These are phyloP conservation scores for Plasmodiophora brassicae DNA, from an alignment of 208 protist species.

Conservation along the genomic window DNA sequence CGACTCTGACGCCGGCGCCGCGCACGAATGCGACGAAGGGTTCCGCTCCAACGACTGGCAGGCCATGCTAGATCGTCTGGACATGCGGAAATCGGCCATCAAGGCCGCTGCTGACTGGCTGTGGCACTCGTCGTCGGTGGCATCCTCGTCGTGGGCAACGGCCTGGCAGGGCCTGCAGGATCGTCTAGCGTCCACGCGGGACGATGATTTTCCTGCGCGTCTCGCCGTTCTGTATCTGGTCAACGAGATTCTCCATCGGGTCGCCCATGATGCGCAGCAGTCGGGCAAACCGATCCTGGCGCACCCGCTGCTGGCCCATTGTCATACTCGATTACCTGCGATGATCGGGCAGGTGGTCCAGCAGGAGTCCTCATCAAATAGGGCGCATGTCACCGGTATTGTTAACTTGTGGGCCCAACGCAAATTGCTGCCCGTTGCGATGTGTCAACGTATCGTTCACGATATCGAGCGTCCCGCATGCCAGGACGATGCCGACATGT, in stretches of 20 bases:
- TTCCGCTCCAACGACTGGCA: too few species aligned
- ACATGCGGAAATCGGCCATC: not conserved
- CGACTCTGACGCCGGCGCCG: not conserved
- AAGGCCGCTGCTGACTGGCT: not conserved
- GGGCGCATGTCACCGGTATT: not conserved
- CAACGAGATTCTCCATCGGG: not conserved
- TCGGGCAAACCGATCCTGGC: not conserved
- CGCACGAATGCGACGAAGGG: too few species aligned
- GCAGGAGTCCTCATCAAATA: not conserved
- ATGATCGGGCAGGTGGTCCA: not conserved
- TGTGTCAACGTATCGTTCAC: not conserved
- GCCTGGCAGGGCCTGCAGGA: not conserved
- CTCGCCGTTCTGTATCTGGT: not conserved
- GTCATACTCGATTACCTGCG: not conserved
- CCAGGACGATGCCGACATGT: too few species aligned
- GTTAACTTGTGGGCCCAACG: not conserved
- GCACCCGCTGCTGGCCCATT: too few species aligned
- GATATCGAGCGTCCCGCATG: too few species aligned
- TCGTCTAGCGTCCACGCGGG: not conserved
- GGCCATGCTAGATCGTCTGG: not conserved
- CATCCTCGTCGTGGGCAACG: not conserved
- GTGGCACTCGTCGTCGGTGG: not conserved
- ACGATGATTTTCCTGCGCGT: not conserved
- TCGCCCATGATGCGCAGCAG: not conserved
- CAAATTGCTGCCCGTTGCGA: not conserved